Base-by-base conservation (phyloP, 2,329 filamentous ascomycete species). In the Remersonia thermophila region DNA sequence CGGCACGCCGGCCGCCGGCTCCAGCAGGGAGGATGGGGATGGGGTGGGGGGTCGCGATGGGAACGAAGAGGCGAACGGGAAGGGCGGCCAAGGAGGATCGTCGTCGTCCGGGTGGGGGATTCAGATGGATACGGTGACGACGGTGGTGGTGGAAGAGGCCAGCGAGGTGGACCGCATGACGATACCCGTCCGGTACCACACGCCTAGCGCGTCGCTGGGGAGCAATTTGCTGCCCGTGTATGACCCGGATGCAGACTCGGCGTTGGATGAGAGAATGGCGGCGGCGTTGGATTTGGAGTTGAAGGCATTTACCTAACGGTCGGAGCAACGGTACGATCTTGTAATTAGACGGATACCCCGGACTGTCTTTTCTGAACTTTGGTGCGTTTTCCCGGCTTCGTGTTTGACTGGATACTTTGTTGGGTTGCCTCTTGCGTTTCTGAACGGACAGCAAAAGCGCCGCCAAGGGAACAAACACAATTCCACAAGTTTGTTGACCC, bases 111-210 rank as follows among this genome's bases (percentile, higher is more conserved):
- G 35, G 20, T 27, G 49, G 40, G 44, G 40, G n/a, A 53, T 55
- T n/a, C 47, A 53, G 40, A 47, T 53, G 49, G 52, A 53, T 32
- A 41, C 43, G 30, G 49, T 54, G 11, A 54, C 53, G 2, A 49
- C 43, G 11, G 49, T 55, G 7, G 50, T 50, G 17, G 48, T 56
- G n/a, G 53, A 54, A 36, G 40, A 42, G 16, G 43, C 29, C 4
- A 16, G 7, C 7, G 20, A 27, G 29, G 35, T 14, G 11, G 14
- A 23, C n/a, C 15, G 9, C 5, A 25, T 11, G 14, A 27, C n/a
- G 17, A 17, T 12, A 16, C 16, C 3, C n/a, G n/a, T n/a, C n/a
- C 20, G 20, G 20, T 9, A 23, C 20, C 20, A 15, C 28, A 15
- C n/a, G 28, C 7, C 28, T 14, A 35, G 27, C 8, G 20, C 8